Evolutionary conservation across 495 filamentous ascomycete species (phyloP).

Genomic region (Penicillium canariense): DNA sequence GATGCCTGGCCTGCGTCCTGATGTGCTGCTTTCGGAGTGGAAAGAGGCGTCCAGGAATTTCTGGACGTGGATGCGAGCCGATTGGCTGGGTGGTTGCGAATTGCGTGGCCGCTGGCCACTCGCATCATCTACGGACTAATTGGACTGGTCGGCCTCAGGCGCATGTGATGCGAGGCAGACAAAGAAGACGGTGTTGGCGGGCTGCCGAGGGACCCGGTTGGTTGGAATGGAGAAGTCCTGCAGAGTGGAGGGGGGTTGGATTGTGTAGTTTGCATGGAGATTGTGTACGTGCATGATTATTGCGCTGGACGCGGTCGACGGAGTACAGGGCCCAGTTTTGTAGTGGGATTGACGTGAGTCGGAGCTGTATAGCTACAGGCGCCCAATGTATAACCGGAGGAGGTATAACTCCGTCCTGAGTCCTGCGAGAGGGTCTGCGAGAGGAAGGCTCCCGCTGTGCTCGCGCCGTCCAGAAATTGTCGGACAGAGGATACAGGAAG

Average conservation of each 20-base stretch:
- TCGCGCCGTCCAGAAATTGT: too few relatives aligned
- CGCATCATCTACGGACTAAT: neutral
- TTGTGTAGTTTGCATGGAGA: too few relatives aligned
- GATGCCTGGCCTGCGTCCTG: neutral
- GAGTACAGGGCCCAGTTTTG: too few relatives aligned
- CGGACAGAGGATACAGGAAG: neutral
- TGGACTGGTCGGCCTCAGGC: neutral
- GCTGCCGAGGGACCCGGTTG: neutral
- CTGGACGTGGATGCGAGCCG: neutral
- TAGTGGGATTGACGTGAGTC: too few relatives aligned
- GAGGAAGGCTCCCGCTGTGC: too few relatives aligned
- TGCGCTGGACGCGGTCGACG: too few relatives aligned
- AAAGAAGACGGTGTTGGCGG: neutral
- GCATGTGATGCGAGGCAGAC: neutral
- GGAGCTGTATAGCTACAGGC: too few relatives aligned
- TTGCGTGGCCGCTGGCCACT: neutral
- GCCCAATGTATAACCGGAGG: too few relatives aligned
- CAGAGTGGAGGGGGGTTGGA: neutral
- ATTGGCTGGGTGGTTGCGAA: neutral
- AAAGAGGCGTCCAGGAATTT: neutral
- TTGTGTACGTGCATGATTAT: neutral
- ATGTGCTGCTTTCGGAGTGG: too few relatives aligned
- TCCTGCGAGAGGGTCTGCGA: too few relatives aligned
- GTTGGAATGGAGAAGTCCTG: neutral
- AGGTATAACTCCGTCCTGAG: too few relatives aligned